Evolutionary conservation across 2,329 filamentous ascomycete species (phyloP), one percentile per base, ranked within the genome.

Genomic region (Neophaeococcomyces aloes): DNA sequence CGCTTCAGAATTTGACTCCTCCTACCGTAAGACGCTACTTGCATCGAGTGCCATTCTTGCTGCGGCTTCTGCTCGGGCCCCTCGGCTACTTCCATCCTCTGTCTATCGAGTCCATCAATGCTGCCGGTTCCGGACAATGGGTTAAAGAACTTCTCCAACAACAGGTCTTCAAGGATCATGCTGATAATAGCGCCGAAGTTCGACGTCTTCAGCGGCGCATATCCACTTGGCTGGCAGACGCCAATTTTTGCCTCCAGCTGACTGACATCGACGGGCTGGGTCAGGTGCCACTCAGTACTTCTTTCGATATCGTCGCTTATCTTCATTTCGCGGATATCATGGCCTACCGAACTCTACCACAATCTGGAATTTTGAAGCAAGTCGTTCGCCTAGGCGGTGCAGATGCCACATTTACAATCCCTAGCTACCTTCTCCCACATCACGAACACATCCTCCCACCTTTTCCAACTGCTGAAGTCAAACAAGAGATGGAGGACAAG

Each of bases 1-100:
- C 70, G 1, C 58, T 75, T 1, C 59, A 67, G 37, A 66, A 67
- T 25, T 56, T 66, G 8, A 61, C 60, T 2, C 58, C 64, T 35
- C 66, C 66, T 2, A 57, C 59, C 7, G 49, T 69, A 19, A 63
- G 65, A 36, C 54, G 53, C 8, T 69, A 73, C 46, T 38, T 72
- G 17, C 71, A 74, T 53, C 62, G 70, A 7, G 54, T 74, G 3
- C 71, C 71, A 0, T 64, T 74, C 42, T 59, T 74, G 2, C 61
- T 70, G 6, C 64, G 71, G 13, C 48, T 70, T 0, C 62, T 73
- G 4, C 62, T 75, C 1, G 66, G 62, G 18, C 66, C 69, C 0
- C 55, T 75, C 3, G 67, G 65, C 47, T 72, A 75, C 49, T 72
- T 75, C 45, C 72, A 75, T 47, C 67, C 70, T 0, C 64, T 75